A percentile compares a stretch with the other conserved stretches of the same genome.
These are phyloP conservation scores for Puccinia hordei DNA, from an alignment of 1,284 basidiomycete genomes.

Conservation along the genomic window DNA sequence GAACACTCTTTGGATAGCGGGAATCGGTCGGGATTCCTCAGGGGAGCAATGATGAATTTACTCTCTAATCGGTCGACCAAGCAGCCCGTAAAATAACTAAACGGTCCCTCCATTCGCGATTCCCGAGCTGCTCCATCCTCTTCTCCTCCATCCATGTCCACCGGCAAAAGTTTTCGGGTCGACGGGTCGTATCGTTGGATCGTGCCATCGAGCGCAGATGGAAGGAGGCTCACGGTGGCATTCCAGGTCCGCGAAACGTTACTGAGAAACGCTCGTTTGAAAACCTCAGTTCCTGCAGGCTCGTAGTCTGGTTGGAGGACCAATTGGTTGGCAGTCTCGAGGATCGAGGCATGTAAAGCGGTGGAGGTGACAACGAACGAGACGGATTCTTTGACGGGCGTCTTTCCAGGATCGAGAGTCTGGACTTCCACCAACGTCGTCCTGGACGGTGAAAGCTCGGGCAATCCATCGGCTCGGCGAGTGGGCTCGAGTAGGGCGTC, in stretches of 20 bases:
- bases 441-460: slow-evolving; percentile 59
- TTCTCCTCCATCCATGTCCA: slow-evolving; percentile 51
- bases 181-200: slow-evolving; percentile 55
- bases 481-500: slow-evolving; percentile 58
- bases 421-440: slow-evolving; percentile 71
- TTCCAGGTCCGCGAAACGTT: slow-evolving; percentile 75
- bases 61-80: slow-evolving; percentile 83
- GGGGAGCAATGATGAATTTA: slow-evolving; percentile 73
- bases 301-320: slow-evolving; percentile 62
- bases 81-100: slow-evolving; percentile 73
- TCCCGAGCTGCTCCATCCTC: slow-evolving; percentile 59
- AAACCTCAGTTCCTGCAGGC: slow-evolving; percentile 71
- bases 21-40: slow-evolving; percentile 56
- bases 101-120: slow-evolving; percentile 67
- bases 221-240: slow-evolving; percentile 65
- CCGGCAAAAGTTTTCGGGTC: slow-evolving; percentile 57
- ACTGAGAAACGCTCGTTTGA: slow-evolving; percentile 76
- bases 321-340: slow-evolving; percentile 76
- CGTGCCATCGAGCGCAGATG: neutral
- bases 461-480: slow-evolving; percentile 44
- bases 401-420: neutral
- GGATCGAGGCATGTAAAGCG: slow-evolving; percentile 81
- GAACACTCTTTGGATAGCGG: neutral
- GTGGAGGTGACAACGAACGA: slow-evolving; percentile 63
- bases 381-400: slow-evolving; percentile 24